Evolutionary conservation across 2,329 filamentous ascomycete genomes (phyloP).

Genomic region (Aureobasidium sp.): DNA sequence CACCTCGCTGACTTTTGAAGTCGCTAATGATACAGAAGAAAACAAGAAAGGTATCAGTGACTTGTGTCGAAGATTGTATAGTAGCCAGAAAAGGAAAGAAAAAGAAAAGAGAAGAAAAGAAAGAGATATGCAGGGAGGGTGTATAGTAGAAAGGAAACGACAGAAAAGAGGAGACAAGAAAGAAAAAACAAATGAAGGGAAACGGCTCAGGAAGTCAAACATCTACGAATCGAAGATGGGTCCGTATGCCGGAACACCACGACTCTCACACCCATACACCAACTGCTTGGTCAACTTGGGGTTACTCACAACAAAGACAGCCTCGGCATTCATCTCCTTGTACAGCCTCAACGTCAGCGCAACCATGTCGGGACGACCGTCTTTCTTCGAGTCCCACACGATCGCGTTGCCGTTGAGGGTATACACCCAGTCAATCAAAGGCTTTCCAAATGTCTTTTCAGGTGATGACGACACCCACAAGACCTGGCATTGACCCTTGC

Average conservation of each 20-base stretch:
- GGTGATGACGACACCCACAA: conserved; percentile 57
- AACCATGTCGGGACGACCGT: conserved; percentile 54
- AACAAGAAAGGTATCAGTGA: background rate
- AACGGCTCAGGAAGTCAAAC: background rate
- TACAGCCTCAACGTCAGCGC: conserved; percentile 45
- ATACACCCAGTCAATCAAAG: conserved; percentile 22
- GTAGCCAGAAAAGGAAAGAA: background rate
- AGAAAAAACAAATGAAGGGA: background rate
- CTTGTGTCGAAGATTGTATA: background rate
- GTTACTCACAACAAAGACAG: conserved; percentile 65
- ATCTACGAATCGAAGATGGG: conserved; percentile 61
- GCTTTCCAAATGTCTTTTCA: conserved; percentile 31
- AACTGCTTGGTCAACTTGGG: conserved; percentile 57
- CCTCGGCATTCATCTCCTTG: conserved; percentile 46
- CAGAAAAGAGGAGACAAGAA: background rate
- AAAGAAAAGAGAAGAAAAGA: background rate
- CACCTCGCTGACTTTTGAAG: background rate
- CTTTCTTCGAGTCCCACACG: conserved; percentile 47
- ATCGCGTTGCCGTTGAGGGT: conserved; percentile 47
- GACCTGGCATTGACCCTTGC: conserved; percentile 49
- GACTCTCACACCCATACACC: conserved; percentile 58
- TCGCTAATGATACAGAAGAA: background rate
- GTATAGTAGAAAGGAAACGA: background rate
- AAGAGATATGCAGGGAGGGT: background rate
- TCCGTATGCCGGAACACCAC: conserved; percentile 59